Percentiles rank a stretch among this genome's conserved stretches.
phyloP scores from a whole-genome alignment of 768 basidiomycete genomes.

The Wakefieldia striispora region DNA sequence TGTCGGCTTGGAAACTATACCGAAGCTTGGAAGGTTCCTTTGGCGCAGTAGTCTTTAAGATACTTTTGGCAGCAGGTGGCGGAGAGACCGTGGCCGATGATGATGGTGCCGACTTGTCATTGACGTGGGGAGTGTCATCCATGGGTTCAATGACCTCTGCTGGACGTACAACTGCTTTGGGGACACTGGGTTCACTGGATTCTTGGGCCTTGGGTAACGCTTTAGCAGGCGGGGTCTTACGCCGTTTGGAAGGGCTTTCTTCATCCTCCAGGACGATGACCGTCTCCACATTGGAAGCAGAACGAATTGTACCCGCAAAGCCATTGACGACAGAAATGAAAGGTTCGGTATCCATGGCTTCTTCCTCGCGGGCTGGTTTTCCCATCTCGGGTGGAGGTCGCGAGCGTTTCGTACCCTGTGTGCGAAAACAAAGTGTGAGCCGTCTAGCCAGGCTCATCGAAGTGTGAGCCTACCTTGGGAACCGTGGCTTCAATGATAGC shows the following conservation, averaged over 20 bases:
- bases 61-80: slow-evolving; percentile 21
- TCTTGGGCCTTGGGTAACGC: slow-evolving; percentile 25
- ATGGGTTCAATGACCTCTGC: slow-evolving; percentile 41
- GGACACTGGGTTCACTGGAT: slow-evolving; percentile 31
- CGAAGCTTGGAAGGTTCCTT: slow-evolving; percentile 80
- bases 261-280: slow-evolving; percentile 39
- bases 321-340: slow-evolving; percentile 18
- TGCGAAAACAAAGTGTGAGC: slow-evolving; percentile 1
- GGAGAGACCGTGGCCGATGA: slow-evolving; percentile 15
- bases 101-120: slow-evolving; percentile 13
- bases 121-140: slow-evolving; percentile 21
- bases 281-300: slow-evolving; percentile 30
- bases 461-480: slow-evolving; percentile 52
- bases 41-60: slow-evolving; percentile 54
- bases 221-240: slow-evolving; percentile 37
- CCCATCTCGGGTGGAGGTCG: slow-evolving; percentile 63
- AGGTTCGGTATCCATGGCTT: slow-evolving; percentile 5
- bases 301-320: neutral
- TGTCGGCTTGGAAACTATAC: slow-evolving; percentile 64
- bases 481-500: slow-evolving; percentile 76
- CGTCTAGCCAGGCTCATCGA: slow-evolving; percentile 2
- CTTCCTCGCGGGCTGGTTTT: slow-evolving; percentile 24
- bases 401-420: slow-evolving; percentile 74
- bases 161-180: slow-evolving; percentile 26
- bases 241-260: slow-evolving; percentile 44